Percentiles rank a stretch among this genome's conserved stretches.
Conservation (phyloP, 495 filamentous ascomycete genomes). For the Aspergillus sclerotiicarbonarius region DNA sequence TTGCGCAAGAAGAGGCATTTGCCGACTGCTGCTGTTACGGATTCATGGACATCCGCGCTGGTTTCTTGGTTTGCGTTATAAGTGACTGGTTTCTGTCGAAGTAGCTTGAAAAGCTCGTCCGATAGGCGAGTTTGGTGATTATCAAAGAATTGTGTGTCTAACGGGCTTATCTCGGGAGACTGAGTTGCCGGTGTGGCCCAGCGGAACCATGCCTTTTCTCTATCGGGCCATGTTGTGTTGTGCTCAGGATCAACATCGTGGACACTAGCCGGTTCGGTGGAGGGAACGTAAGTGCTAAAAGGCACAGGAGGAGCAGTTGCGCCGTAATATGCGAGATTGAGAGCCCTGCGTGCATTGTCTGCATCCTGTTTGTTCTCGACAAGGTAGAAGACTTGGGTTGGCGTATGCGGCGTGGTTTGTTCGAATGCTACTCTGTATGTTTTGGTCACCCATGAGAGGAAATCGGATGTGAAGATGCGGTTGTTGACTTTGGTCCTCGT, state of each 20-base stretch:
- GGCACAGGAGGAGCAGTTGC: conserved; percentile 18
- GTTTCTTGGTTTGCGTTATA: background rate
- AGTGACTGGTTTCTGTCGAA: conserved; percentile 17
- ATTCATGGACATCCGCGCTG: conserved; percentile 25
- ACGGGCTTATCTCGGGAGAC: conserved; percentile 7
- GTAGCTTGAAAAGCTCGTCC: conserved; percentile 35
- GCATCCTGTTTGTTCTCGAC: conserved; percentile 33
- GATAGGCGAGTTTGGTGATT: conserved; percentile 35
- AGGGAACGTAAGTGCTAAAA: conserved; percentile 39
- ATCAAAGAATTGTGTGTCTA: conserved; percentile 29
- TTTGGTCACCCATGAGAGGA: conserved; percentile 36
- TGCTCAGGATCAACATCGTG: conserved; percentile 22
- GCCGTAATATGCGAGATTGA: conserved; percentile 33
- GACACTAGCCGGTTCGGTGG: conserved; percentile 23
- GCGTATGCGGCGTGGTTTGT: conserved; percentile 11
- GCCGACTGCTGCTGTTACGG: conserved; percentile 39
- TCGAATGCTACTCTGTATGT: conserved; percentile 33
- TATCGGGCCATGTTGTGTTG: conserved; percentile 32
- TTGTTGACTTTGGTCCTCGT: conserved; percentile 8
- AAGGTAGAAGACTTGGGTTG: conserved; percentile 33
- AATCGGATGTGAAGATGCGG: conserved; percentile 20
- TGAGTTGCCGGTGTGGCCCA: conserved; percentile 35
- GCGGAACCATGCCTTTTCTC: conserved; percentile 39
- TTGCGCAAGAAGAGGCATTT: conserved; percentile 39
- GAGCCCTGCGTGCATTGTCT: conserved; percentile 34